Evolutionary conservation across 2,329 filamentous ascomycete genomes (phyloP), one percentile per base, ranked within the genome.

Genomic region (Verticillium tricorpus): DNA sequence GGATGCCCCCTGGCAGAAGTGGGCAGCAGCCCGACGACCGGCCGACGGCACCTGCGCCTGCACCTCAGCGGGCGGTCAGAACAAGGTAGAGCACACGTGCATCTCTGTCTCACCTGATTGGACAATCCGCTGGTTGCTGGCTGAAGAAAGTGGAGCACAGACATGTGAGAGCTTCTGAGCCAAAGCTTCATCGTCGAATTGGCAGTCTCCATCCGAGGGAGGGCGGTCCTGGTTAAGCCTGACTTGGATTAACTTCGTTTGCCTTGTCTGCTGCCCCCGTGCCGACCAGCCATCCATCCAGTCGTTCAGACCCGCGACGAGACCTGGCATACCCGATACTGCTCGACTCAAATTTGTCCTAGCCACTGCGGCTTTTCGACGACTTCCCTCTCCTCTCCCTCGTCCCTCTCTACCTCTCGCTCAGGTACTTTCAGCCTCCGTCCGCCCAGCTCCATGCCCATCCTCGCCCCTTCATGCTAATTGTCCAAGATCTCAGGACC

Each of bases 401-500:
- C n/a, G 3, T 9, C 22, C n/a, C 45, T 50, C 11, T 3, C 19
- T 50, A n/a, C 19, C 19, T 50, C 45, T 22, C 19, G 45, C n/a
- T 22, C 45, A 50, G 45, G 45, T 50, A 50, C 45, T 50, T 50
- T 3, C n/a, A 50, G 45, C 45, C 45, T 22, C 17, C 45, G 22
- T 50, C 45, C 45, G 45, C 9, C 45, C 45, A 22, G 45, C 17
- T n/a, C 19, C 45, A 22, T 50, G 45, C 45, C 22, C 45, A n/a
- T 7, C 45, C n/a, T 50, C 17, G 45, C 19, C 19, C 45, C 31
- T 28, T 64, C 69, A 82, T 84, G 79, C 81, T 85, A 72, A 84
- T 85, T 68, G 76, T 82, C 65, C 75, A 82, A 72, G 80, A 83
- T 71, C 74, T 82, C 62, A 78, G 76, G 68, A 78, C 76, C 65